These are phyloP conservation scores for Pseudohalonectria lignicola DNA, from an alignment of 2,329 filamentous ascomycete genomes.

Conservation along the genomic window DNA sequence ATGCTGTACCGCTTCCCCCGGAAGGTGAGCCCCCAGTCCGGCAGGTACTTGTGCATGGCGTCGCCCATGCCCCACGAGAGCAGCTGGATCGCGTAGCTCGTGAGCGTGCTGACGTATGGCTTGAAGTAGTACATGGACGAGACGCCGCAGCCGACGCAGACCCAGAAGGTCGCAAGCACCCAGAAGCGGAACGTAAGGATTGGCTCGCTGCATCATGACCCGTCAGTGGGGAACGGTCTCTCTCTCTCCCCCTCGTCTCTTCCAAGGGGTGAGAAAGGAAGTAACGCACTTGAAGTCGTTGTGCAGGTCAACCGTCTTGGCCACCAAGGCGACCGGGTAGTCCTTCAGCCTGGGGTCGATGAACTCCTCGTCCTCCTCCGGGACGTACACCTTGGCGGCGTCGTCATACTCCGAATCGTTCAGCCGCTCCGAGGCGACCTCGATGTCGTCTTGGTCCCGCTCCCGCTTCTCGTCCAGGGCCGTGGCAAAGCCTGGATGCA, in stretches of 20 bases:
- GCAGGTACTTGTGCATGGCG: conserved; percentile 14
- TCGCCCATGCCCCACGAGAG: conserved; percentile 20
- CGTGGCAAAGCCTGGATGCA: too few relatives aligned
- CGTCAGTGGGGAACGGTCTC: too few relatives aligned
- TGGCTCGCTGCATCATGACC: conserved; percentile 13
- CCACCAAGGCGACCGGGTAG: conserved; percentile 19
- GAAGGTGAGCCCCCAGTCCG: conserved; percentile 10
- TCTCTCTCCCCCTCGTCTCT: too few relatives aligned
- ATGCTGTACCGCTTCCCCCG: conserved; percentile 18
- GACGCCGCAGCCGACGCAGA: conserved; percentile 15
- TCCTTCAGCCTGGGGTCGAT: conserved; percentile 19
- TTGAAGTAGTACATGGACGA: conserved; percentile 21
- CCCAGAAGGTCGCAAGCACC: conserved; percentile 19
- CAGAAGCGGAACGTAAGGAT: conserved; percentile 22
- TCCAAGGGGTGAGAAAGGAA: too few relatives aligned
- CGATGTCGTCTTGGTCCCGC: conserved; percentile 1
- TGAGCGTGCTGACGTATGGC: conserved; percentile 15
- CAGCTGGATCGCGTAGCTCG: conserved; percentile 18
- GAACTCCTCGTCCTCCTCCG: conserved; percentile 15
- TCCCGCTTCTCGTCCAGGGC: neutral
- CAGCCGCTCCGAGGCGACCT: conserved; percentile 3
- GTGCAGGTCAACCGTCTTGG: conserved; percentile 19
- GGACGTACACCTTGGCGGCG: conserved; percentile 11
- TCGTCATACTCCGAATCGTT: conserved; percentile 7
- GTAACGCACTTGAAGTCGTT: conserved; percentile 16